These are phyloP conservation scores for Coemansia sp. DNA, from an alignment of 192 early-diverging fungal genomes.

Conservation along the genomic window DNA sequence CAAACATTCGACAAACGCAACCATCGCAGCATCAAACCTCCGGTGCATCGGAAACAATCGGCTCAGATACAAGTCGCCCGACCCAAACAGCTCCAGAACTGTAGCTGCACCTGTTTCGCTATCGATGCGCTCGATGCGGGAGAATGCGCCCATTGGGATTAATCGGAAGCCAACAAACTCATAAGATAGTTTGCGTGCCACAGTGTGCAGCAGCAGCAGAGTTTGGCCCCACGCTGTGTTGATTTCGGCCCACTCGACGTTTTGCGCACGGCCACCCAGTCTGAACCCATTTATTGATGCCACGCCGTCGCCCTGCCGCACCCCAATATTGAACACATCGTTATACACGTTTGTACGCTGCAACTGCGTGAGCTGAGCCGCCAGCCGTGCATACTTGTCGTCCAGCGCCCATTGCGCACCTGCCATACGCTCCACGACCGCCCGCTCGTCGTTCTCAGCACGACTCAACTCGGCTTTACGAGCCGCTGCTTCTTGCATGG, in stretches of 20 bases:
- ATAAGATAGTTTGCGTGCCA: constrained; percentile 81
- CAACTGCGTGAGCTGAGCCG: constrained; percentile 74
- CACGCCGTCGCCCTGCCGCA: constrained; percentile 68
- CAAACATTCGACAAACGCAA: constrained; percentile 85
- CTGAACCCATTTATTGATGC: constrained; percentile 95
- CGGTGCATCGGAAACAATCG: constrained; percentile 73
- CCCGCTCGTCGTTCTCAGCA: constrained; percentile 71
- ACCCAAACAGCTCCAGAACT: constrained; percentile 78
- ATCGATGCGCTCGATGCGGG: constrained; percentile 80
- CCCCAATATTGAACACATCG: constrained; percentile 87
- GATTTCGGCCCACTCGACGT: constrained; percentile 94
- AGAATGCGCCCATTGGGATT: constrained; percentile 90
- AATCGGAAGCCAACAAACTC: constrained; percentile 81
- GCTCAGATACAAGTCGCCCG: constrained; percentile 75
- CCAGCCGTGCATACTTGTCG: constrained; percentile 73
- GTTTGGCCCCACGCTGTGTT: constrained; percentile 96
- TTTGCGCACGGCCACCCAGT: constrained; percentile 71
- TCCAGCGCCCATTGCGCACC: constrained; percentile 79
- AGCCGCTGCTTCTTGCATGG: constrained; percentile 51
- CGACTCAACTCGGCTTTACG: constrained; percentile 55
- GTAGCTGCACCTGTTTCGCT: constrained; percentile 29
- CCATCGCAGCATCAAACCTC: constrained; percentile 85
- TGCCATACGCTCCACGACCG: constrained; percentile 62
- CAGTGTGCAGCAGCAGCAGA: constrained; percentile 78
- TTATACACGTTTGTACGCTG: constrained; percentile 94